Percentiles rank a stretch among this genome's conserved stretches.
These are phyloP conservation scores for Termitomyces sp. DNA, from an alignment of 768 basidiomycete genomes.

Conservation along the genomic window DNA sequence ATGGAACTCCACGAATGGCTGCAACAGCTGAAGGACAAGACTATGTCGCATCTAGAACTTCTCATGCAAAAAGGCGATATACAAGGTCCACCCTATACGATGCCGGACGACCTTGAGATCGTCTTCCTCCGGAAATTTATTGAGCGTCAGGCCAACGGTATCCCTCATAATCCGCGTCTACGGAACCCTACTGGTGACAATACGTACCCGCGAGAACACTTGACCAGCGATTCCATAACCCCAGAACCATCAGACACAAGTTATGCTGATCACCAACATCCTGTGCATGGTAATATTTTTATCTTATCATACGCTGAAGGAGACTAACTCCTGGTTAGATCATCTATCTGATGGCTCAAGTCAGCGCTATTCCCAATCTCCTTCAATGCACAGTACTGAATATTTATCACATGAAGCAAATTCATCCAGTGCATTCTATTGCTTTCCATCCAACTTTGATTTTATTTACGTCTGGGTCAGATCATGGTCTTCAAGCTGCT, in stretches of 20 bases:
- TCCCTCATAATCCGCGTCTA: slow-evolving; percentile 77
- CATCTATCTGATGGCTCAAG: slow-evolving; percentile 32
- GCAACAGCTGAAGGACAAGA: slow-evolving; percentile 83
- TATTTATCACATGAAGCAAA: slow-evolving; percentile 53
- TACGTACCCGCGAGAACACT: slow-evolving; percentile 35
- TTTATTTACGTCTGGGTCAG: slow-evolving; percentile 24
- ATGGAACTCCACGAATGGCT: slow-evolving; percentile 89
- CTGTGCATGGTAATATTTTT: slow-evolving; percentile 22
- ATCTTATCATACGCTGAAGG: neutral
- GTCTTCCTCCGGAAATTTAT: slow-evolving; percentile 78
- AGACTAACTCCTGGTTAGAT: slow-evolving; percentile 18
- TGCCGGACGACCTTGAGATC: slow-evolving; percentile 76
- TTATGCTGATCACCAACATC: slow-evolving; percentile 26
- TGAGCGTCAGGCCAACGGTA: slow-evolving; percentile 68
- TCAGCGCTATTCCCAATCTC: slow-evolving; percentile 44
- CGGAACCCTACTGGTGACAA: slow-evolving; percentile 43
- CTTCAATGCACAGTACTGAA: slow-evolving; percentile 43
- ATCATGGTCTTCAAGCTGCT: slow-evolving; percentile 57
- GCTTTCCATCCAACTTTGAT: slow-evolving; percentile 5
- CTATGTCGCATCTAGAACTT: slow-evolving; percentile 81
- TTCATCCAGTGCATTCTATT: slow-evolving; percentile 45
- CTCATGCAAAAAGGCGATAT: slow-evolving; percentile 88
- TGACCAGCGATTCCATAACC: slow-evolving; percentile 36
- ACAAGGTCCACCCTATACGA: slow-evolving; percentile 73
- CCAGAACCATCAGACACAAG: slow-evolving; percentile 43